Conservation (phyloP, 2,329 filamentous ascomycete genomes). For the Ophiostoma fasciatum region DNA sequence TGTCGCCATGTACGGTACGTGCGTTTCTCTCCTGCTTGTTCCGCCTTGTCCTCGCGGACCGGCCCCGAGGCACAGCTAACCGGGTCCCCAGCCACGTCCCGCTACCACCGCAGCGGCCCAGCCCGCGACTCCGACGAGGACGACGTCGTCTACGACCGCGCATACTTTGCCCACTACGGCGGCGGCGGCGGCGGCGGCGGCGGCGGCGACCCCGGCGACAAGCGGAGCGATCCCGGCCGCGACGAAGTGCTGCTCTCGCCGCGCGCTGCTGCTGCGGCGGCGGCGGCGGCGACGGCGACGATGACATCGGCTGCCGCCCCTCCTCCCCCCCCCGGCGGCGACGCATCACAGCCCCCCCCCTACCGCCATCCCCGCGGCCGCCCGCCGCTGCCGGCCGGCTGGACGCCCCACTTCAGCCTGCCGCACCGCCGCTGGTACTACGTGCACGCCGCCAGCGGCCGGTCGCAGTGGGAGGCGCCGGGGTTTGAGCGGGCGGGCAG, state of each 20-base stretch:
- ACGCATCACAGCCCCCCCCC: neutral
- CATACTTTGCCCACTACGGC: neutral
- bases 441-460: conserved; percentile 38
- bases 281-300: neutral
- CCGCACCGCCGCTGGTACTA: conserved; percentile 40
- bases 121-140: conserved; percentile 1
- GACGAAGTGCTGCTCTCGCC: no score
- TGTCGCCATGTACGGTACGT: no score
- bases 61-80: no score
- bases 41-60: no score
- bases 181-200: neutral
- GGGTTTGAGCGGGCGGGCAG: conserved; percentile 9
- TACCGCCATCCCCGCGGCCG: conserved; percentile 18
- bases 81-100: neutral
- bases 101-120: conserved; percentile 1
- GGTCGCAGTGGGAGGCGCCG: conserved; percentile 39
- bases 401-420: conserved; percentile 41
- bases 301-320: neutral
- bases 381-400: conserved; percentile 36
- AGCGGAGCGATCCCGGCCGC: no score
- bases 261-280: no score
- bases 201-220: neutral
- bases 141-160: conserved; percentile 1
- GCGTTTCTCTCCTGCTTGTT: no score
- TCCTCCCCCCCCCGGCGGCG: neutral